A percentile compares a stretch with the other conserved stretches of the same genome.
Conservation (phyloP, 2,329 filamentous ascomycete genomes). For the Aspergillus aculeatus region DNA sequence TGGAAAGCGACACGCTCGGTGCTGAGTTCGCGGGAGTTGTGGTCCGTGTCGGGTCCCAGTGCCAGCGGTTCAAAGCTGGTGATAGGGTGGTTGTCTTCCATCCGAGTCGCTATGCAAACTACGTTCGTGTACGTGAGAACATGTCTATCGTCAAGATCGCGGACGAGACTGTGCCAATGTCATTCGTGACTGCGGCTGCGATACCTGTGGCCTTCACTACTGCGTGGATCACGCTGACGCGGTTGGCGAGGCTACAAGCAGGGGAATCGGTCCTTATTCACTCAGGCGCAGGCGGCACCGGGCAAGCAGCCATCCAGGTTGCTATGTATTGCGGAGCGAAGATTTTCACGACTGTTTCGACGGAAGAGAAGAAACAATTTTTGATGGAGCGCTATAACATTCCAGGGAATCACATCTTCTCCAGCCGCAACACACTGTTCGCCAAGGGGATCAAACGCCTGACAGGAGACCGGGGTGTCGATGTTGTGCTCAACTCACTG, state of each 20-base stretch:
- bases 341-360: slow-evolving; percentile 26
- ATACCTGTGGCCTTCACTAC: slow-evolving; percentile 9
- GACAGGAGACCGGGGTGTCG: slow-evolving; percentile 23
- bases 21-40: slow-evolving; percentile 4
- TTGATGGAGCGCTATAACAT: slow-evolving; percentile 24
- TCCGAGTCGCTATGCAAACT: slow-evolving; percentile 19
- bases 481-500: slow-evolving; percentile 28
- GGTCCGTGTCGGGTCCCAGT: background rate
- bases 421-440: slow-evolving; percentile 27
- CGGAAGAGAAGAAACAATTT: slow-evolving; percentile 25
- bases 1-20: background rate
- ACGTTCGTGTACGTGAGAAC: slow-evolving; percentile 19
- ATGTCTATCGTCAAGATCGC: slow-evolving; percentile 1
- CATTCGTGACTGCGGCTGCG: slow-evolving; percentile 1
- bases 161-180: background rate
- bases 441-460: slow-evolving; percentile 19
- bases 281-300: slow-evolving; percentile 28
- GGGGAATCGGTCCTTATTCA: slow-evolving; percentile 28
- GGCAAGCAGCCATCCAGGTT: slow-evolving; percentile 29
- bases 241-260: slow-evolving; percentile 18
- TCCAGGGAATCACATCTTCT: slow-evolving; percentile 24
- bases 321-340: slow-evolving; percentile 24
- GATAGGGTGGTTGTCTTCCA: slow-evolving; percentile 19
- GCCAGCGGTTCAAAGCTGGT: slow-evolving; percentile 17
- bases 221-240: slow-evolving; percentile 2